Conservation (phyloP, 345 rosid species). For the Odontarrhena argentea region DNA sequence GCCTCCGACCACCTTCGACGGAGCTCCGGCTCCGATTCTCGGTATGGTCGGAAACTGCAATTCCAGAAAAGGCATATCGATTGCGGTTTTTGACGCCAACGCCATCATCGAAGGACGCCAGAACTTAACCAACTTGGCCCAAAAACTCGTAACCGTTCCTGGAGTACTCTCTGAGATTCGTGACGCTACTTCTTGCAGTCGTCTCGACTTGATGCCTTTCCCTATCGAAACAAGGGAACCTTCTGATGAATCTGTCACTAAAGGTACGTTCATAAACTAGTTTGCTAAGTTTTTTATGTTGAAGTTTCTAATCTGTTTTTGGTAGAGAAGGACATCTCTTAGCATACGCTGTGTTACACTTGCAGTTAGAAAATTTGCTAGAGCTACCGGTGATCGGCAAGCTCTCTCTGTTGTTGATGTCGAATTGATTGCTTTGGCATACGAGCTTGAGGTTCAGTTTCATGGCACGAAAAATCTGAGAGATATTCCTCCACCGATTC, state of each 20-base stretch:
- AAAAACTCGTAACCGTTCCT: conserved; percentile 67
- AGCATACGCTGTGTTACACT: too few relatives aligned
- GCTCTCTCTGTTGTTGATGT: conserved; percentile 89
- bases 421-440: conserved; percentile 78
- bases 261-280: conserved; percentile 44
- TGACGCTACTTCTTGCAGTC: conserved; percentile 80
- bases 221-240: conserved; percentile 82
- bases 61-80: conserved; percentile 64
- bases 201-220: conserved; percentile 69
- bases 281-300: not conserved
- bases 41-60: conserved; percentile 58
- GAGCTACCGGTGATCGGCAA: conserved; percentile 89
- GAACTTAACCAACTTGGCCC: conserved; percentile 53
- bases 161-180: conserved; percentile 75
- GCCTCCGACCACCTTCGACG: conserved; percentile 27
- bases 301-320: not conserved
- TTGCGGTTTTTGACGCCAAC: conserved; percentile 81
- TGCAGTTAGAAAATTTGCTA: conserved; percentile 77
- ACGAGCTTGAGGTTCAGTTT: conserved; percentile 75
- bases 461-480: conserved; percentile 77
- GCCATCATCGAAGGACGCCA: conserved; percentile 74
- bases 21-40: conserved; percentile 26
- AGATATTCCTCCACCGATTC: conserved; percentile 80
- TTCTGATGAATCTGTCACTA: conserved; percentile 60
- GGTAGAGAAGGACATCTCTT: too few relatives aligned